Conservation (phyloP, 768 basidiomycete genomes). For the Amanita brunnescens region DNA sequence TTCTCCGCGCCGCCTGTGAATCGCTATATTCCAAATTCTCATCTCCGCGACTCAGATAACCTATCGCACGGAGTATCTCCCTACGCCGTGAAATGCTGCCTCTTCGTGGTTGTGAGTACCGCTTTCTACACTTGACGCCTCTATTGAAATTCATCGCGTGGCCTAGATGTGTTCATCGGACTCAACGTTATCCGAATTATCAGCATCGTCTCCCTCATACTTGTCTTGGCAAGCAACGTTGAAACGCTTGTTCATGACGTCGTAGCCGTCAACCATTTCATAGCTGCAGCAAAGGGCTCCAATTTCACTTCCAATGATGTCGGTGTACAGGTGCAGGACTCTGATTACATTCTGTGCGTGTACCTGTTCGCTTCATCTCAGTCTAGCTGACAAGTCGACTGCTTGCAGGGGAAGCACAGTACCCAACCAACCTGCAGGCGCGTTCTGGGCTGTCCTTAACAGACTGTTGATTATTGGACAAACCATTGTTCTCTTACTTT, state of each 20-base stretch:
- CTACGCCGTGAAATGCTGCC: constrained; percentile 21
- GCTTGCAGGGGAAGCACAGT: constrained; percentile 61
- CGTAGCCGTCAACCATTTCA: constrained; percentile 63
- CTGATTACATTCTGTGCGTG: constrained; percentile 72
- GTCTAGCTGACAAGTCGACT: constrained; percentile 3
- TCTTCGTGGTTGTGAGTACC: constrained; percentile 28
- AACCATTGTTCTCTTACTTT: constrained; percentile 68
- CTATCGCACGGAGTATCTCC: background rate
- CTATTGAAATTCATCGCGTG: background rate
- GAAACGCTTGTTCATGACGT: constrained; percentile 67
- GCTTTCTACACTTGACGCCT: background rate
- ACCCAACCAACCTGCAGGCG: constrained; percentile 84
- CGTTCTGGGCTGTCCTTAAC: constrained; percentile 88
- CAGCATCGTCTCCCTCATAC: constrained; percentile 69
- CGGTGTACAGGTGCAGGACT: constrained; percentile 33
- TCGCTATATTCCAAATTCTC: background rate
- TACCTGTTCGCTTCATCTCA: constrained; percentile 1
- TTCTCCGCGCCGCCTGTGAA: background rate
- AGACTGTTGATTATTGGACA: constrained; percentile 83
- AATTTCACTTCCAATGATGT: constrained; percentile 22
- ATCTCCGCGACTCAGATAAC: background rate
- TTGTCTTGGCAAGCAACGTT: constrained; percentile 76
- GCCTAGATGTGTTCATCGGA: constrained; percentile 54
- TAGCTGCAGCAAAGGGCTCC: constrained; percentile 27
- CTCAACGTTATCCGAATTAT: constrained; percentile 74